Evolutionary conservation across 345 rosid species (phyloP).

Genomic region (Pugionium cornutum): DNA sequence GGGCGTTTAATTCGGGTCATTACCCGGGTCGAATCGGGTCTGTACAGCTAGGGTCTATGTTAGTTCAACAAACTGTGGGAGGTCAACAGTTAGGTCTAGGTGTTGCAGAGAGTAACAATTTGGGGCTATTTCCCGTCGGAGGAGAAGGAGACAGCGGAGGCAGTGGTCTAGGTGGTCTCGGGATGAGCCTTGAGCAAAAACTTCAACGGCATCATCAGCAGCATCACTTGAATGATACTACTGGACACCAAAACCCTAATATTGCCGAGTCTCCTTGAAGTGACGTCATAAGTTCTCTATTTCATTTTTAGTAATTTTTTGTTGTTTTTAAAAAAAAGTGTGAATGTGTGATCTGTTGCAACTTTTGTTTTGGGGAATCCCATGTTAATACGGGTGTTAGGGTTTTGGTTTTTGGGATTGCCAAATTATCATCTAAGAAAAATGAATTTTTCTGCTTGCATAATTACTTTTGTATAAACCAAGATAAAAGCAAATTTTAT

Average conservation of each 20-base stretch:
- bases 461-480: neutral
- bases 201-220: slow-evolving; percentile 38
- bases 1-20: slow-evolving; percentile 56
- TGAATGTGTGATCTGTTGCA: slow-evolving; percentile 20
- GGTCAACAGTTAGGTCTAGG: slow-evolving; percentile 57
- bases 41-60: slow-evolving; percentile 58
- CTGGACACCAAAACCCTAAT: slow-evolving; percentile 51
- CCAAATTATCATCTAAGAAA: slow-evolving; percentile 5
- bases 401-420: slow-evolving; percentile 22
- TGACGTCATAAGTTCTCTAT: slow-evolving; percentile 13
- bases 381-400: slow-evolving; percentile 20
- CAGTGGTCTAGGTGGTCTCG: slow-evolving; percentile 47
- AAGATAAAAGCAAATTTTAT: neutral
- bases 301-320: slow-evolving; percentile 22
- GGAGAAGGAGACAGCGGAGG: slow-evolving; percentile 15
- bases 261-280: slow-evolving; percentile 31
- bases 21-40: slow-evolving; percentile 47
- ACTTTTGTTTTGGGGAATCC: slow-evolving; percentile 7
- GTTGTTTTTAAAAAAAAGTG: neutral
- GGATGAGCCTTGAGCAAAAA: slow-evolving; percentile 54
- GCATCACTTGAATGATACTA: slow-evolving; percentile 42
- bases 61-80: slow-evolving; percentile 54
- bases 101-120: slow-evolving; percentile 39
- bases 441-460: neutral
- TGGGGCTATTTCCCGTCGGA: slow-evolving; percentile 43